phyloP scores from a whole-genome alignment of 331 rosid species.

The Malus hybrid region DNA sequence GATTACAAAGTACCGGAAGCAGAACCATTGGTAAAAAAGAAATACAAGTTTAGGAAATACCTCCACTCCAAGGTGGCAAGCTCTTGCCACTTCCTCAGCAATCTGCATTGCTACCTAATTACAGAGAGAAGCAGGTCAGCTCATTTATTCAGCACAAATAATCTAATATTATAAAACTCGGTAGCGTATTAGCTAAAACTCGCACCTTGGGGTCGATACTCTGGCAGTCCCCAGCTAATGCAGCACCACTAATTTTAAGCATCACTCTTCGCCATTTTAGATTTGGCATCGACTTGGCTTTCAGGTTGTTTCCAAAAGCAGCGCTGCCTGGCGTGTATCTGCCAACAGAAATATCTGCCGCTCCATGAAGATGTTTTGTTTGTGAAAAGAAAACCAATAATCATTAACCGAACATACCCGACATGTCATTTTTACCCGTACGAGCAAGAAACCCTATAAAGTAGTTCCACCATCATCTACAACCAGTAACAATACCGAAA shows the following conservation, averaged over 20 bases:
- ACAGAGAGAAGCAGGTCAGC: constrained; percentile 1
- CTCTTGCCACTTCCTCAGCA: constrained; percentile 71
- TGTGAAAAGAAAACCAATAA: background rate
- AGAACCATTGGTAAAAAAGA: background rate
- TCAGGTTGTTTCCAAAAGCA: background rate
- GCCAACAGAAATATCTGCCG: background rate
- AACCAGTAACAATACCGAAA: background rate
- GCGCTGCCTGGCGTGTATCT: background rate
- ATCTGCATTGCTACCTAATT: constrained; percentile 47
- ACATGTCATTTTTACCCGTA: background rate
- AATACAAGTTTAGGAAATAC: constrained; percentile 20
- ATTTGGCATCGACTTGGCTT: constrained; percentile 45
- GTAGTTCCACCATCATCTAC: background rate
- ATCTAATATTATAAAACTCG: background rate
- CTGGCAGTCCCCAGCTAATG: constrained; percentile 70
- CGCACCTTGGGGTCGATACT: constrained; percentile 71
- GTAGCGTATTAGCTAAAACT: background rate
- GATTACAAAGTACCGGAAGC: background rate
- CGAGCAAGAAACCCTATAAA: background rate
- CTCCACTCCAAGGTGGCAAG: constrained; percentile 85
- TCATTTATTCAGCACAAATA: background rate
- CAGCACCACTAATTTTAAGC: constrained; percentile 81
- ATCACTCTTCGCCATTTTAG: constrained; percentile 86
- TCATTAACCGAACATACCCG: background rate
- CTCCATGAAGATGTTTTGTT: background rate